Evolutionary conservation across 495 filamentous ascomycete species (phyloP), one percentile per base, ranked within the genome.

Genomic region (Penicillium waksmanii): DNA sequence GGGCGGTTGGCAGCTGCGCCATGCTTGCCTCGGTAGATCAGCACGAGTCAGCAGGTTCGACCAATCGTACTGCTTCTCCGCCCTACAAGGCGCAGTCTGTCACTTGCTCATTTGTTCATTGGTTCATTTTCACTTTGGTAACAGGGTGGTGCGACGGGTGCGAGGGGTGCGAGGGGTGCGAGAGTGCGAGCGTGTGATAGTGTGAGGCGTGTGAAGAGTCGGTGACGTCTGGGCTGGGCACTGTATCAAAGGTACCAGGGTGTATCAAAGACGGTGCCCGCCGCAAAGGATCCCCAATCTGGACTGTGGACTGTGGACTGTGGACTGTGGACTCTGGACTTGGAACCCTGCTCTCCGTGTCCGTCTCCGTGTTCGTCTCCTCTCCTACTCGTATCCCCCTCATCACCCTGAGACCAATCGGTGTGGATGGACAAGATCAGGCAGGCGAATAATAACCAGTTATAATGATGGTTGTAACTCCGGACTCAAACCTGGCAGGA

Each of bases 21-120:
- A 17, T 44, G 46, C 31, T 19, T 25, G 21, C 46, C 46, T 25
- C 46, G 46, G 46, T 12, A 25, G 46, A 48, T 48, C 46, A 48
- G 21, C 46, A 48, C 19, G 15, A n/a, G 36, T 38, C 36, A 38
- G 36, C 11, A 12, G 36, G 15, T 10, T 31, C 46, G 9, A 3
- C 46, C 46, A 48, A 48, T 48, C 19, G 46, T 21, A 48, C 46
- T 48, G 46, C 46, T 48, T 48, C 19, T 44, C 19, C 11, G 46
- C 46, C 46, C 21, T 48, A 48, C 46, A 48, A 48, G 46, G 46
- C 46, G 46, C 46, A 48, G 42, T 43, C 3, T 13, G 9, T n/a
- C 13, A 9, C 42, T 4, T 44, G 17, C 7, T 44, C 42, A 44
- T 13, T 19, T 19, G 42, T 31, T 8, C 42, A 44, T 13, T 19